Percentiles rank a stretch among this genome's conserved stretches.
These are phyloP conservation scores for Kuraishia hungarica DNA, from an alignment of 805 yeast genomes.

Conservation along the genomic window DNA sequence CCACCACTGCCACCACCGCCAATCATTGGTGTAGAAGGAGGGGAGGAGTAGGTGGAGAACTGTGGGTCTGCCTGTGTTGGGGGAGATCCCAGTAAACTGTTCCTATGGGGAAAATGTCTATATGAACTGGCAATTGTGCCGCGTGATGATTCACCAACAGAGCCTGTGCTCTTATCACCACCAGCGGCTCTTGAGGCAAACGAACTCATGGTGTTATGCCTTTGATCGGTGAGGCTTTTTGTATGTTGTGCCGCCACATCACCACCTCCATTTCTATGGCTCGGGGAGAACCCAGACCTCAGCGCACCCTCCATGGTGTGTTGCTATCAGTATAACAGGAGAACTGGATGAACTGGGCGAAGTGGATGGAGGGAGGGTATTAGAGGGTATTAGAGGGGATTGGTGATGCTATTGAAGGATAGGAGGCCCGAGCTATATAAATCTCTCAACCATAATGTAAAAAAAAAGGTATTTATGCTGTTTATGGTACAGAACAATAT, in stretches of 20 bases:
- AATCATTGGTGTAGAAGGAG: neutral
- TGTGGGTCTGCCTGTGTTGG: neutral
- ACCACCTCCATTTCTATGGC: conserved; percentile 1
- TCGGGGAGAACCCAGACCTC: neutral
- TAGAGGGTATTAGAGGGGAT: no score
- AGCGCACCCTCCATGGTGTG: neutral
- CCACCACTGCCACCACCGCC: no score
- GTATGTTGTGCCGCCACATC: conserved; percentile 10
- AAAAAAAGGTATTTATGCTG: no score
- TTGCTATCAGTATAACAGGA: neutral
- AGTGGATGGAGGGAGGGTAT: no score
- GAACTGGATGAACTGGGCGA: neutral
- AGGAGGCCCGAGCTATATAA: no score
- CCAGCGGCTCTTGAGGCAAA: conserved; percentile 5
- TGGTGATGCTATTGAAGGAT: no score
- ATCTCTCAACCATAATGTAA: no score
- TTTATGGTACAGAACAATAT: no score
- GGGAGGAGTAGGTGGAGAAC: neutral
- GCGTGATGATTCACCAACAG: neutral
- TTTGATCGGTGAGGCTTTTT: neutral
- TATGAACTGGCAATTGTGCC: neutral
- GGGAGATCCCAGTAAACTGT: neutral
- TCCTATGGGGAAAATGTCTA: neutral
- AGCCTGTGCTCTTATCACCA: no score
- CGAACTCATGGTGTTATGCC: conserved; percentile 4